Percentiles rank a stretch among this genome's conserved stretches.
phyloP scores from a whole-genome alignment of 495 filamentous ascomycete species.

The Aspergillus funiculosus region DNA sequence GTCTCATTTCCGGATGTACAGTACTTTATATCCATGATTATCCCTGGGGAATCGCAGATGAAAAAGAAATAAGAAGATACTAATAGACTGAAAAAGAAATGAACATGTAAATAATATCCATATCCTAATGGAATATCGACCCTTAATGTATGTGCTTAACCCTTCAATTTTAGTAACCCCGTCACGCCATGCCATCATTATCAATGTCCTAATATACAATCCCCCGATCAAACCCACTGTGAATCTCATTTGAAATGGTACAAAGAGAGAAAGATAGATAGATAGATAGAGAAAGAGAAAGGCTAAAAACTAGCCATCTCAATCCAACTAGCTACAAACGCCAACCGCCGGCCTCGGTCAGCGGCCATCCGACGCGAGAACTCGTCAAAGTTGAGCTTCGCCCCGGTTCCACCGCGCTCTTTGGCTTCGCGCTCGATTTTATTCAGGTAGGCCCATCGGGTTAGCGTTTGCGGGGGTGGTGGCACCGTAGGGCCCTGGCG shows the following conservation, averaged over 20 bases:
- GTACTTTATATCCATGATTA: too few species aligned
- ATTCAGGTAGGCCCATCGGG: conserved; percentile 50
- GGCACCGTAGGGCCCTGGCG: conserved; percentile 13
- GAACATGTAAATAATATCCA: too few species aligned
- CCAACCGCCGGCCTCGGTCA: conserved; percentile 56
- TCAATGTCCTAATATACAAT: not conserved
- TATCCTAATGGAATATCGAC: too few species aligned
- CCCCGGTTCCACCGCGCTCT: conserved; percentile 67
- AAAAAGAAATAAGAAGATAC: too few species aligned
- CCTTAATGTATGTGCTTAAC: too few species aligned
- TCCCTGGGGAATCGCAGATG: too few species aligned
- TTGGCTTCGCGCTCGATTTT: conserved; percentile 58
- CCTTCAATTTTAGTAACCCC: too few species aligned
- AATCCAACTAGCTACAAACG: conserved; percentile 80
- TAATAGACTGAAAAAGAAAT: too few species aligned
- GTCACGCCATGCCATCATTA: not conserved
- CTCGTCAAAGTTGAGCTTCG: conserved; percentile 63
- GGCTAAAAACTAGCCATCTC: conserved; percentile 64
- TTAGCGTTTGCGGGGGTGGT: conserved; percentile 39
- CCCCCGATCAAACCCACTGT: too few species aligned
- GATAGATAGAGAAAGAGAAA: not conserved
- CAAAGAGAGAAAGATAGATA: too few species aligned
- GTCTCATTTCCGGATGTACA: not conserved
- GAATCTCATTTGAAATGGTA: not conserved
- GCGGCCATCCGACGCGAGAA: conserved; percentile 66